Conservation (phyloP, 75 land plant species). For the Pinus taeda region DNA sequence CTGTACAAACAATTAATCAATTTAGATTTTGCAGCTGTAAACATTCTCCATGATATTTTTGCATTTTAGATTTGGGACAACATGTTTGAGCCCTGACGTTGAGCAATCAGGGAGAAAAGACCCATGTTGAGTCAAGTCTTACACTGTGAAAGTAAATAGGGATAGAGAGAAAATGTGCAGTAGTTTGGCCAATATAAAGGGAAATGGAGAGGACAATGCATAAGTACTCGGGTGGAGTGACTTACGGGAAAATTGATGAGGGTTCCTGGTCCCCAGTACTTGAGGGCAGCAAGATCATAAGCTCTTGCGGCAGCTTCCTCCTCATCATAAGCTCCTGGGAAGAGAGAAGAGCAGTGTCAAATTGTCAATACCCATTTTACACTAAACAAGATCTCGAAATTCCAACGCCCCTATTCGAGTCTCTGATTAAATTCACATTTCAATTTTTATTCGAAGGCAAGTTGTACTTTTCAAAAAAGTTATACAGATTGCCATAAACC, state of each 20-base stretch:
- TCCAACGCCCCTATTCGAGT: neutral
- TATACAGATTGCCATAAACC: constrained; percentile 1
- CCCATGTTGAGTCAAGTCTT: neutral
- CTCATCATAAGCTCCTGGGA: constrained; percentile 92
- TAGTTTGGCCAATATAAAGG: neutral
- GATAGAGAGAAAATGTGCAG: neutral
- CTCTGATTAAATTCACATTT: neutral
- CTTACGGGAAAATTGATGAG: constrained; percentile 93
- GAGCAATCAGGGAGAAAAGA: neutral
- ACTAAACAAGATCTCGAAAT: neutral
- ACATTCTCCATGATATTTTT: too few relatives aligned
- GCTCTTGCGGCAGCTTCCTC: constrained; percentile 99
- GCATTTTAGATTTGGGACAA: too few relatives aligned
- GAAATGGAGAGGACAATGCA: neutral
- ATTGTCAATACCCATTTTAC: neutral
- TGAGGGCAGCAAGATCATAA: constrained; percentile 96
- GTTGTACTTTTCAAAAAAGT: neutral
- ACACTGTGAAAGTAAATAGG: neutral
- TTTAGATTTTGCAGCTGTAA: neutral
- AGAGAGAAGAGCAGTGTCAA: neutral
- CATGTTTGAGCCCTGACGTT: neutral
- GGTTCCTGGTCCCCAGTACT: constrained; percentile 98
- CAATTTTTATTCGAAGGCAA: neutral
- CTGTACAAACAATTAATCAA: constrained; percentile 65
- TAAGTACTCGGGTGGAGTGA: neutral